These are phyloP conservation scores for Barbatosphaeria neglecta DNA, from an alignment of 495 filamentous ascomycete genomes.

Conservation along the genomic window DNA sequence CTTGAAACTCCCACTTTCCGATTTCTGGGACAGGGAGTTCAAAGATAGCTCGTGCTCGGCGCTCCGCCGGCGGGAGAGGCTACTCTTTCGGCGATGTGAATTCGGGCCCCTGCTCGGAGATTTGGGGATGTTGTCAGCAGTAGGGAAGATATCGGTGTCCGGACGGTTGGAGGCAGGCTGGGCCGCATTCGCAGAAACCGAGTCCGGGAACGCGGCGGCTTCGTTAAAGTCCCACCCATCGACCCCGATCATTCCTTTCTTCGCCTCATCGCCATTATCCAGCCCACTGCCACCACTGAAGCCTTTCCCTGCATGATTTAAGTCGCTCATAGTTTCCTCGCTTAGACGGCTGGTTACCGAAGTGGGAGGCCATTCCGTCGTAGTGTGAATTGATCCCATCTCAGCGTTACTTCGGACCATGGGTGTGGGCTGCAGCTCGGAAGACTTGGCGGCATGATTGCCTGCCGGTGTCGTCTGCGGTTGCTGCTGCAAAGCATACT, in stretches of 20 bases:
- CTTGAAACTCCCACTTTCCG: constrained; percentile 67
- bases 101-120: constrained; percentile 62
- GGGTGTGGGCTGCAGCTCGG: constrained; percentile 27
- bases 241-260: constrained; percentile 33
- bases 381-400: constrained; percentile 17
- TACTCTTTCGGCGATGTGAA: constrained; percentile 74
- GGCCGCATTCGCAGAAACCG: constrained; percentile 22
- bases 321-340: constrained; percentile 46
- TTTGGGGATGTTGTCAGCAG: constrained; percentile 67
- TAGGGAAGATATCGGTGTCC: constrained; percentile 77
- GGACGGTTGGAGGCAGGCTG: constrained; percentile 42
- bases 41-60: constrained; percentile 41
- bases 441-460: constrained; percentile 23
- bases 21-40: constrained; percentile 31
- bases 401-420: constrained; percentile 31
- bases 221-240: constrained; percentile 95
- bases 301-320: constrained; percentile 38
- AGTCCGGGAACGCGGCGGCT: constrained; percentile 34
- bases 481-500: constrained; percentile 40
- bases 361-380: constrained; percentile 29
- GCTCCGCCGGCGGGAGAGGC: constrained; percentile 51
- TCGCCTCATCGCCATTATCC: constrained; percentile 27
- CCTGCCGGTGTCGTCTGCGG: constrained; percentile 6
- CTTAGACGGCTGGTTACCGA: constrained; percentile 25
- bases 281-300: constrained; percentile 3